phyloP scores from a whole-genome alignment of 106 monocot genomes.

The Hemerocallis citrina region DNA sequence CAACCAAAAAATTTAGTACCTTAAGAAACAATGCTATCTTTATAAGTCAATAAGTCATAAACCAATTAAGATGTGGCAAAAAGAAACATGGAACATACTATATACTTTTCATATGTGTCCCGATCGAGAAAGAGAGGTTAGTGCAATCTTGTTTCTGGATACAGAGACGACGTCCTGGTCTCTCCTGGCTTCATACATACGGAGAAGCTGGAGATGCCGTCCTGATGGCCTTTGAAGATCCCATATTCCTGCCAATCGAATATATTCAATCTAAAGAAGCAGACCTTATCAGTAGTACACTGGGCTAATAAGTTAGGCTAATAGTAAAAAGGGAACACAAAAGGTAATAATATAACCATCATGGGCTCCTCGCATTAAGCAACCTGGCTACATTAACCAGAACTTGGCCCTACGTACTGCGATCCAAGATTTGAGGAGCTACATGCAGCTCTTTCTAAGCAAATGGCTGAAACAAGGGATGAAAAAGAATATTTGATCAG shows the following conservation, averaged over 20 bases:
- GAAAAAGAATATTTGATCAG: conserved; percentile 69
- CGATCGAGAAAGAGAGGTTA: conserved; percentile 64
- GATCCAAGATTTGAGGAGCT: conserved; percentile 63
- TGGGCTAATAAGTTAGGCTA: not conserved
- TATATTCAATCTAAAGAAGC: conserved; percentile 5
- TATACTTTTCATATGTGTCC: conserved; percentile 41
- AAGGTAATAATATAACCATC: conserved; percentile 91
- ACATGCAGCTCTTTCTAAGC: conserved; percentile 65
- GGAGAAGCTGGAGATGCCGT: conserved; percentile 79
- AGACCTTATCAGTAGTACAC: not conserved
- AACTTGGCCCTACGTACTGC: conserved; percentile 73
- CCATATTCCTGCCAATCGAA: conserved; percentile 81
- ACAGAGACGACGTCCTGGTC: conserved; percentile 83
- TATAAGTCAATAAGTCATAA: too few species aligned
- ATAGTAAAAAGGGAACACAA: too few species aligned
- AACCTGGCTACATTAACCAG: conserved; percentile 89
- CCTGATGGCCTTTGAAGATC: conserved; percentile 69
- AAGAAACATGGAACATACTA: not conserved
- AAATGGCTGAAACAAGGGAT: conserved; percentile 81
- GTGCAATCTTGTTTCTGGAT: conserved; percentile 79
- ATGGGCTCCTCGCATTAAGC: conserved; percentile 83
- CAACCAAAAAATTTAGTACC: not conserved
- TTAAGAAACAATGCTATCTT: too few species aligned
- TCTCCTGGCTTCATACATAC: too few species aligned
- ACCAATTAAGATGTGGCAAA: not conserved